Evolutionary conservation across 2,329 filamentous ascomycete genomes (phyloP), one percentile per base, ranked within the genome.

Genomic region (Penicillium fuscoglaucum): DNA sequence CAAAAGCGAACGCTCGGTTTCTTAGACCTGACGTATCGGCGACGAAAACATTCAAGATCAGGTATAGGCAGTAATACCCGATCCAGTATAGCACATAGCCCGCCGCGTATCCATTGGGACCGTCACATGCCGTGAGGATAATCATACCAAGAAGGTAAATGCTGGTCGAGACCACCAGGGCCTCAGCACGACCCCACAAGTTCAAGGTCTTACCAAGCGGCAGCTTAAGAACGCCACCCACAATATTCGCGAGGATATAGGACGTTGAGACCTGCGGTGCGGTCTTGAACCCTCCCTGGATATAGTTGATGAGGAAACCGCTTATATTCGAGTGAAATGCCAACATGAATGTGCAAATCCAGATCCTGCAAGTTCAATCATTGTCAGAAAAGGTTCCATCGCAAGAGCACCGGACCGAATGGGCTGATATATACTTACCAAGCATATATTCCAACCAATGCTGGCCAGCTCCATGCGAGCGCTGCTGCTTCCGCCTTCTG

Each of bases 71-170:
- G 39, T 82, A 77, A 55, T 79, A 70, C 2, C 87, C 87, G 26
- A 87, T 80, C 69, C 79, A 81, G 68, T 86, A 88, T 55, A 89
- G 81, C 0, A 87, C 82, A 43, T 86, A 82, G 1, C 84, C 86
- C 0, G 86, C 86, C 15, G 85, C 83, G 67, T 87, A 90, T 1
- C 81, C 83, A 66, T 83, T 75, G 10, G 89, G 82, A 53, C 84
- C 84, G 5, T 80, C 78, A 70, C 85, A 88, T 1, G 78, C 77
- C 1, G 88, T 86, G 68, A 88, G 84, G 72, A 90, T 80, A 60
- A 87, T 77, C 52, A 88, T 76, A 13, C 82, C 80, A 0, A 81
- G 50, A 0, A 80, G 74, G 68, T 79, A 80, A 54, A 82, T 66
- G 1, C 72, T 59, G 0, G 83, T 69, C 61, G 82, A 83, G 43